phyloP scores from a whole-genome alignment of 2,329 filamentous ascomycete genomes.

The Graphilbum sp. region DNA sequence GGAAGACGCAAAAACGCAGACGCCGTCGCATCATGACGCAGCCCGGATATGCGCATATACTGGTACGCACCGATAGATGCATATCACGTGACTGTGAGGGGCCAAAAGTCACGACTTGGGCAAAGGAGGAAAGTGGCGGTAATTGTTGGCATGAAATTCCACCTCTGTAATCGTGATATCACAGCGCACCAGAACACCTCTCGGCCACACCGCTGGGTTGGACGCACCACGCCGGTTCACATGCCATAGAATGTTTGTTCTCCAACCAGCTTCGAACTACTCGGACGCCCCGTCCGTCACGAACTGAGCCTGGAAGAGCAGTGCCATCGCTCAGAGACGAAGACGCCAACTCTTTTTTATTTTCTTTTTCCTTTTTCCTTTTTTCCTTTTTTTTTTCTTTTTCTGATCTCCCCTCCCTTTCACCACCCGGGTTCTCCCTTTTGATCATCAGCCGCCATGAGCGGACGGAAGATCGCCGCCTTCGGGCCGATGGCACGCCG shows the following conservation, averaged over 20 bases:
- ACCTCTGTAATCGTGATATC: neutral
- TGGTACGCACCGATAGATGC: too few relatives aligned
- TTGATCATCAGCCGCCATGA: slow-evolving; percentile 35
- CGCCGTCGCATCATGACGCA: too few relatives aligned
- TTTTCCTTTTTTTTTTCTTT: neutral
- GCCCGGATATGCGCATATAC: too few relatives aligned
- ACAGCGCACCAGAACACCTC: neutral
- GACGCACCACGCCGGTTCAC: neutral
- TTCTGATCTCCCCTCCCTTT: neutral
- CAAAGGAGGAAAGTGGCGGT: neutral
- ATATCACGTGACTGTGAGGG: neutral
- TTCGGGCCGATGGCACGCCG: slow-evolving; percentile 46
- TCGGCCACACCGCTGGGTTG: neutral
- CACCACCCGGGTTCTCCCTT: too few relatives aligned
- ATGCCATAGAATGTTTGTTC: neutral
- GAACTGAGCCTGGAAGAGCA: neutral
- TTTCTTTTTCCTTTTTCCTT: neutral
- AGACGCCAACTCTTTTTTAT: too few relatives aligned
- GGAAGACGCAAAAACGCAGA: too few relatives aligned
- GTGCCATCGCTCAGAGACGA: too few relatives aligned
- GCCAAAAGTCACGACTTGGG: neutral
- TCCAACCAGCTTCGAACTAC: neutral
- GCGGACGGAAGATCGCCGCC: slow-evolving; percentile 59
- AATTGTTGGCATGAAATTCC: neutral
- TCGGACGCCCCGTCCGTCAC: neutral